Conservation (phyloP, 1,139 yeast genomes). For the Pichia norvegensis region DNA sequence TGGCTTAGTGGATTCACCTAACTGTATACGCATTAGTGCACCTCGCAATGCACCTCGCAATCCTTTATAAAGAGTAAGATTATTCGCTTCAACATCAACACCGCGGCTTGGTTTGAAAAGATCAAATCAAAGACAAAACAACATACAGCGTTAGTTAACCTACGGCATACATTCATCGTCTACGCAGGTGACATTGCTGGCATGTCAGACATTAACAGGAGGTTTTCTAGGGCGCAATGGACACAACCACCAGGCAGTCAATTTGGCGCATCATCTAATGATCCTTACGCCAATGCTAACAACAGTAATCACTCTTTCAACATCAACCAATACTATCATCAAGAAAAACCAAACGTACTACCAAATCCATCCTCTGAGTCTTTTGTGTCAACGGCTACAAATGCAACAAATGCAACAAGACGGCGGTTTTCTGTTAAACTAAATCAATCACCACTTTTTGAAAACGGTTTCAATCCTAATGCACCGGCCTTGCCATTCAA, state of each 20-base stretch:
- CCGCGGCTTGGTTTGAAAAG: too few relatives aligned
- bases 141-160: too few relatives aligned
- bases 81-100: too few relatives aligned
- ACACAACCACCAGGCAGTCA: neutral
- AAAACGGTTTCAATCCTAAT: neutral
- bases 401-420: conserved; percentile 10
- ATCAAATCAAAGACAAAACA: too few relatives aligned
- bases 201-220: conserved; percentile 8
- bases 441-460: conserved; percentile 8
- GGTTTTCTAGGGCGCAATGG: conserved; percentile 8
- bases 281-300: neutral
- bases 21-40: too few relatives aligned
- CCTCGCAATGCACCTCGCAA: too few relatives aligned
- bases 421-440: conserved; percentile 15
- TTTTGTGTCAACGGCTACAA: conserved; percentile 9
- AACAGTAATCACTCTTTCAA: conserved; percentile 3
- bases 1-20: conserved; percentile 43
- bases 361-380: conserved; percentile 8
- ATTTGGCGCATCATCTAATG: neutral
- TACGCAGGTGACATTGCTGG: neutral
- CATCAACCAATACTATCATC: conserved; percentile 7
- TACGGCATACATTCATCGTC: too few relatives aligned
- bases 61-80: neutral
- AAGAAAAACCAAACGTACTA: neutral
- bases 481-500: conserved; percentile 11